Base-by-base conservation (phyloP, 2,329 filamentous ascomycete genomes). In the Aureobasidium sp. region DNA sequence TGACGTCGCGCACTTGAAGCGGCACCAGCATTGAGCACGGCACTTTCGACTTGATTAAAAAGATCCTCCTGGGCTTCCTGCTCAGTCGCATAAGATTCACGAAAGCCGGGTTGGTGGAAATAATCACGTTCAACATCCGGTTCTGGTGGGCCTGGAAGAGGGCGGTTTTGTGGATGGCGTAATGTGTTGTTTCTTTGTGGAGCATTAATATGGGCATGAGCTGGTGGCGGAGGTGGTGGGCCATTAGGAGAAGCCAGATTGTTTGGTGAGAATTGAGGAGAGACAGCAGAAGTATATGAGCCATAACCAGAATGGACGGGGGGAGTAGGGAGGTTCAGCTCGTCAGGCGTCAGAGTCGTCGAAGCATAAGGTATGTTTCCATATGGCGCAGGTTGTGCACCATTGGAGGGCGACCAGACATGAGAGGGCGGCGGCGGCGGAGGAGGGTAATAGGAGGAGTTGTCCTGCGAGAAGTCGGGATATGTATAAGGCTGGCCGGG, bases 131-230 rank as follows among this genome's bases (percentile, higher is more conserved):
- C 74, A 32, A 73, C 72, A 61, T 70, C 68, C 13, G 69, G 63
- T 32, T 67, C 65, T 1, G 83, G 83, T 10, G 81, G 79, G 0
- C 82, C 82, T 2, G 84, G 84, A n/a, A 86, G 74, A 37, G 84
- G 83, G 29, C 84, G 76, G 9, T 81, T 72, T 52, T 82, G 79
- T 8, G 81, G 83, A 70, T 86, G 83, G 59, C 82, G 79, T 8
- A 66, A 48, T 39, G 62, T 53, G 11, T 42, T 49, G 30, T 42
- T 78, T 65, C 80, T 76, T 61, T 79, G 76, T 16, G 80, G 80
- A 1, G 77, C 78, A 42, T 49, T 34, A 1, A 77, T 78, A 41
- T 41, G 44, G 1, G 78, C 78, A 15, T 59, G 55, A 30, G 76
- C 76, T 2, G 79, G 76, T 32, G 74, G 75, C n/a, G 81, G 82